These are phyloP conservation scores for Sporisorium iseilematis-ciliati DNA, from an alignment of 1,284 basidiomycete species.

Conservation along the genomic window DNA sequence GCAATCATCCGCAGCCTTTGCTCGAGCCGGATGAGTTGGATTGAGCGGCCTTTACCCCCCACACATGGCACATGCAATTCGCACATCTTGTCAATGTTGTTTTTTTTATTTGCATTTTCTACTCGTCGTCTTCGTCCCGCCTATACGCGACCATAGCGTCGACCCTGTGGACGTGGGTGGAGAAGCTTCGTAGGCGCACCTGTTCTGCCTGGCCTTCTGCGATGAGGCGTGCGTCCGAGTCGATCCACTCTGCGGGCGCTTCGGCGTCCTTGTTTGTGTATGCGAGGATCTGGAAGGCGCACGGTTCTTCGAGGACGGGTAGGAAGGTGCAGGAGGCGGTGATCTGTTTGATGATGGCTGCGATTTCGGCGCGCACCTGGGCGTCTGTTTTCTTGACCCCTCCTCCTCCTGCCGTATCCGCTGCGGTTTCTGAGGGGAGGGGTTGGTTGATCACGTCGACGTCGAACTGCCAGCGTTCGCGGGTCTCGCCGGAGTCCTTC, in stretches of 20 bases:
- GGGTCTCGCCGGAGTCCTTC: slow-evolving; percentile 87
- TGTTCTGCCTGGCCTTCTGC: slow-evolving; percentile 96
- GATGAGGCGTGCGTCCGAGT: slow-evolving; percentile 93
- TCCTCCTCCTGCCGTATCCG: too few species aligned
- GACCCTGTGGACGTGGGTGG: slow-evolving; percentile 71
- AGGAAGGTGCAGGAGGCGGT: slow-evolving; percentile 95
- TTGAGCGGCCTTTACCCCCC: background rate
- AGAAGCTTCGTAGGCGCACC: slow-evolving; percentile 75
- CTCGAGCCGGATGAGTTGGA: slow-evolving; percentile 52
- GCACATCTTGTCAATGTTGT: background rate
- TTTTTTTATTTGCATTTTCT: background rate
- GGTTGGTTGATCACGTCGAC: slow-evolving; percentile 77
- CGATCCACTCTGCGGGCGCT: slow-evolving; percentile 90
- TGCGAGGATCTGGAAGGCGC: slow-evolving; percentile 90
- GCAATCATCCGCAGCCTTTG: background rate
- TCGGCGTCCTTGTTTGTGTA: slow-evolving; percentile 80
- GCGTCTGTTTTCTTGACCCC: slow-evolving; percentile 76
- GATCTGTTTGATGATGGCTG: slow-evolving; percentile 98
- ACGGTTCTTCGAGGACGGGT: slow-evolving; percentile 92
- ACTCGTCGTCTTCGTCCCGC: slow-evolving; percentile 68
- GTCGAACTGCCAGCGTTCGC: slow-evolving; percentile 99
- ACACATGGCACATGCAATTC: background rate
- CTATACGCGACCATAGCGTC: slow-evolving; percentile 71
- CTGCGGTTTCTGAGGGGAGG: too few species aligned
- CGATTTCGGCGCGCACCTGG: slow-evolving; percentile 96